phyloP scores from a whole-genome alignment of 2,329 filamentous ascomycete species.

The Ceratocystis huliohia region DNA sequence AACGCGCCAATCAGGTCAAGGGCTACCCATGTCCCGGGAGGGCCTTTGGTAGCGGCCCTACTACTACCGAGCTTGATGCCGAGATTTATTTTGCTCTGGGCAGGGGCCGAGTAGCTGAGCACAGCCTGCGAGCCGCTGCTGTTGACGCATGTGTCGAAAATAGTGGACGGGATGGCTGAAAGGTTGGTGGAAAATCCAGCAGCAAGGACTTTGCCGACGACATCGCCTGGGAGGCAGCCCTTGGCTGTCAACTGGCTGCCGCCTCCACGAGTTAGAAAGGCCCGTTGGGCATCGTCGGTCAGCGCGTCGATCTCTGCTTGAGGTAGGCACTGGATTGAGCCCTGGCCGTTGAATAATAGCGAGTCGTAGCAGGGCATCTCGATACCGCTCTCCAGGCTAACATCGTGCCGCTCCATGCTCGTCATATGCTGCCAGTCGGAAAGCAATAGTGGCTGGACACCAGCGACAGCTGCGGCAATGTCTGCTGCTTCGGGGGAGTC shows the following conservation, averaged over 20 bases:
- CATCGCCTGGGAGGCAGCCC: conserved; percentile 26
- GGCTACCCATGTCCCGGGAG: conserved; percentile 36
- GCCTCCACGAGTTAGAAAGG: conserved; percentile 25
- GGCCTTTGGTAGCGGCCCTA: background rate
- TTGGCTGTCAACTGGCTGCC: conserved; percentile 32
- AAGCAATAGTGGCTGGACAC: conserved; percentile 38
- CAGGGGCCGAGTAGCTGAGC: conserved; percentile 31
- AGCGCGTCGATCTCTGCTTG: conserved; percentile 33
- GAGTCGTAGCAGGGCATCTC: conserved; percentile 47
- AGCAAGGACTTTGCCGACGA: conserved; percentile 15
- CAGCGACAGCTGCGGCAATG: conserved; percentile 38
- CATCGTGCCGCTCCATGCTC: conserved; percentile 36
- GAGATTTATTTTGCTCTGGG: background rate
- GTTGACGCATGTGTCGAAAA: conserved; percentile 37
- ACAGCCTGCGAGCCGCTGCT: conserved; percentile 33
- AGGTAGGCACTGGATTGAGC: conserved; percentile 39
- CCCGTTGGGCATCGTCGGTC: conserved; percentile 27
- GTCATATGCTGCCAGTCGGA: conserved; percentile 45
- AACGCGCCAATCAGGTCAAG: conserved; percentile 43
- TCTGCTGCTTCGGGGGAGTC: background rate
- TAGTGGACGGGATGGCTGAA: conserved; percentile 30
- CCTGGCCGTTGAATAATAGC: conserved; percentile 50
- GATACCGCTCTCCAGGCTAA: conserved; percentile 34
- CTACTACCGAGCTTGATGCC: background rate
- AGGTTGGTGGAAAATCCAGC: conserved; percentile 16